Evolutionary conservation across 768 basidiomycete species (phyloP).

Genomic region (Sutorius australiensis): DNA sequence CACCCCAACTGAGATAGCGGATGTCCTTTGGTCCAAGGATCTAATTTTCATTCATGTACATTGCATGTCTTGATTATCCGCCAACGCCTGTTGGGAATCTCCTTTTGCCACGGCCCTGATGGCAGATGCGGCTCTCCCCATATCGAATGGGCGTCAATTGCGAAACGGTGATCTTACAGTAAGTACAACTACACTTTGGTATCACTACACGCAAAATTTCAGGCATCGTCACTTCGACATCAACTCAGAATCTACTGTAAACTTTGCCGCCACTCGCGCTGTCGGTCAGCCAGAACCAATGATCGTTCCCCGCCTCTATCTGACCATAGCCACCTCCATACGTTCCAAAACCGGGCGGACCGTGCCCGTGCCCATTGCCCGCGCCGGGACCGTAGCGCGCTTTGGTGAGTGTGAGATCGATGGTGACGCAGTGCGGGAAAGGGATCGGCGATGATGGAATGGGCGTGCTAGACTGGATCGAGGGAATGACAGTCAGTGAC

Average conservation of each 20-base stretch:
- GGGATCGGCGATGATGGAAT: slow-evolving; percentile 5
- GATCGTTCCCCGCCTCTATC: slow-evolving; percentile 16
- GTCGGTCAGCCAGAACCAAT: slow-evolving; percentile 23
- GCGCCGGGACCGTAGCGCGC: slow-evolving; percentile 12
- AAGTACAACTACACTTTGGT: not conserved
- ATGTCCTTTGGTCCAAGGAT: too few relatives aligned
- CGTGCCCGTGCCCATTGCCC: slow-evolving; percentile 12
- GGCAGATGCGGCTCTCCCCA: too few relatives aligned
- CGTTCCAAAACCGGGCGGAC: slow-evolving; percentile 12
- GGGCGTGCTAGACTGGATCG: slow-evolving; percentile 14
- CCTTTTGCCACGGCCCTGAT: too few relatives aligned
- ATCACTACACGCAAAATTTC: not conserved
- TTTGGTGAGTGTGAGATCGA: slow-evolving; percentile 13
- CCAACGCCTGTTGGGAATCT: too few relatives aligned
- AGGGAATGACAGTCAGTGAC: not conserved
- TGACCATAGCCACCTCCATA: slow-evolving; percentile 18
- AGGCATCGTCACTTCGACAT: too few relatives aligned
- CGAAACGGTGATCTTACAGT: not conserved
- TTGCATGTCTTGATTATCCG: too few relatives aligned
- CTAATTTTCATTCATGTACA: too few relatives aligned
- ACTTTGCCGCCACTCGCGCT: slow-evolving; percentile 10
- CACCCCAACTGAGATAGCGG: not conserved
- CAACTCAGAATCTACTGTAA: not conserved
- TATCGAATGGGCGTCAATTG: not conserved
- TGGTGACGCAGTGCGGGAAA: slow-evolving; percentile 1